Conservation (phyloP, 2,329 filamentous ascomycete genomes). For the Neurospora sp. region DNA sequence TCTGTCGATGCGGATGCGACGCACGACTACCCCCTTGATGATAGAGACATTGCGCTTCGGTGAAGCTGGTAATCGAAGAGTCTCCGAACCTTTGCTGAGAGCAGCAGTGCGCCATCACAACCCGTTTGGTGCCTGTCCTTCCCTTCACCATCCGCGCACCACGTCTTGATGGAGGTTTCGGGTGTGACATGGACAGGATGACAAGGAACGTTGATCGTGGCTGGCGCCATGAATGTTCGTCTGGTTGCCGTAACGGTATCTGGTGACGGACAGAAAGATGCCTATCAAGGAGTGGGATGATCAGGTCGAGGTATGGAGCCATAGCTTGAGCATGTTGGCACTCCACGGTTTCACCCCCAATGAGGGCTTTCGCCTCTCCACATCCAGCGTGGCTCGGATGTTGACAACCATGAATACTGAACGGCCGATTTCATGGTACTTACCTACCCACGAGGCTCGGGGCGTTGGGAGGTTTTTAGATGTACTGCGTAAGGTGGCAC, state of each 20-base stretch:
- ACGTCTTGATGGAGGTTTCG: neutral
- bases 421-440: neutral
- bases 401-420: neutral
- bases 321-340: neutral
- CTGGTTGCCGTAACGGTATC: neutral
- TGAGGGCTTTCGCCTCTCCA: neutral
- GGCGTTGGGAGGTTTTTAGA: neutral
- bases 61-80: neutral
- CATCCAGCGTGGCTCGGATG: neutral
- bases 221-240: neutral
- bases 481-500: neutral
- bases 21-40: constrained; percentile 26
- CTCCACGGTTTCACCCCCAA: neutral
- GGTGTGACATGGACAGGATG: neutral
- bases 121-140: neutral
- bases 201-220: neutral
- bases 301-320: neutral
- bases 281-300: neutral
- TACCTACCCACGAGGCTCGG: neutral
- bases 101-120: neutral
- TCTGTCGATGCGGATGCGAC: constrained; percentile 31
- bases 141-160: neutral
- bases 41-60: constrained; percentile 3
- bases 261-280: neutral
- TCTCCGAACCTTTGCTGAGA: neutral